Conservation (phyloP, 495 filamentous ascomycete genomes). For the Penicillium canariense region DNA sequence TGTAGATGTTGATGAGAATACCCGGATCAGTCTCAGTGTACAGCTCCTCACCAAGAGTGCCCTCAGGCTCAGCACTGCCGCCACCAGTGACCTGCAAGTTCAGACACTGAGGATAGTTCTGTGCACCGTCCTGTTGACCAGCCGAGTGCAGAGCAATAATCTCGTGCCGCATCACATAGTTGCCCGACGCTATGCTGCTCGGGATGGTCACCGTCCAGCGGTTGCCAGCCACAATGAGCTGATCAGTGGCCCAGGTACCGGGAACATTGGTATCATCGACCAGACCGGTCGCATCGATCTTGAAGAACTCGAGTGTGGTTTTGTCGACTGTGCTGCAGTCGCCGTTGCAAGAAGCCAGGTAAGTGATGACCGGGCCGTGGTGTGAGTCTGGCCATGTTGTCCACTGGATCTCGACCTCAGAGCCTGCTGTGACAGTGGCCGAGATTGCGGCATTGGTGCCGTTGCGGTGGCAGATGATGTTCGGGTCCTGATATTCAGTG, state of each 20-base stretch:
- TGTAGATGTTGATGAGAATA: slow-evolving; percentile 61
- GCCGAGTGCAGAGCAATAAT: slow-evolving; percentile 71
- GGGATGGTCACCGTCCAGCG: slow-evolving; percentile 67
- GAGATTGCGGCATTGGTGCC: slow-evolving; percentile 50
- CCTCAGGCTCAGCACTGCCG: slow-evolving; percentile 54
- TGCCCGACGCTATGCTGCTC: slow-evolving; percentile 55
- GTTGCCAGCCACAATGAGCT: slow-evolving; percentile 60
- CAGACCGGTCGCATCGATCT: slow-evolving; percentile 66
- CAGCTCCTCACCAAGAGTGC: slow-evolving; percentile 54
- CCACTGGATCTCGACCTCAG: slow-evolving; percentile 58
- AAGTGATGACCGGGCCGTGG: slow-evolving; percentile 69
- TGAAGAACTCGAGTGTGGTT: slow-evolving; percentile 65
- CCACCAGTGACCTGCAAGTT: slow-evolving; percentile 65
- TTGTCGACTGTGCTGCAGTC: slow-evolving; percentile 63
- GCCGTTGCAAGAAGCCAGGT: slow-evolving; percentile 69
- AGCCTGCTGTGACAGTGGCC: slow-evolving; percentile 53
- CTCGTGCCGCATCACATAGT: slow-evolving; percentile 76
- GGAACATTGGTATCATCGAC: slow-evolving; percentile 37
- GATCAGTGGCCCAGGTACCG: slow-evolving; percentile 64
- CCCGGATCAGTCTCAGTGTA: slow-evolving; percentile 59
- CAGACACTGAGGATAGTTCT: slow-evolving; percentile 75
- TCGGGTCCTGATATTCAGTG: slow-evolving; percentile 43
- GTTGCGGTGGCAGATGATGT: slow-evolving; percentile 68
- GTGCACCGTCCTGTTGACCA: slow-evolving; percentile 54
- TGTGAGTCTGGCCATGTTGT: slow-evolving; percentile 64